Base-by-base conservation (phyloP, 305 asterid genomes). In the Rubia tinctorum region DNA sequence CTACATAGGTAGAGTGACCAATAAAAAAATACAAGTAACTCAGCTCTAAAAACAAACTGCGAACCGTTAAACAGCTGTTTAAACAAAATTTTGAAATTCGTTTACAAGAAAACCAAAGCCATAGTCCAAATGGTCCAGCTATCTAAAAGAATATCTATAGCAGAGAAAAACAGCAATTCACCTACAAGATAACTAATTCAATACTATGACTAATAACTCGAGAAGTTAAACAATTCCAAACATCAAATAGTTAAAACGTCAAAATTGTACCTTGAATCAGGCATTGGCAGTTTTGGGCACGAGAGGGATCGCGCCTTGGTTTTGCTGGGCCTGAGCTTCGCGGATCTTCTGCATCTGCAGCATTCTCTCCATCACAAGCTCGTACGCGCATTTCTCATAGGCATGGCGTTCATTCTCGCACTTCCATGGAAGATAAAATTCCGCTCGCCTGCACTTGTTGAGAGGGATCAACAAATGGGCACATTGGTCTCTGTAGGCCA, bases 311-410 rank as follows among this genome's bases (percentile, higher is more conserved):
- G 80, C 72, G 80, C 84, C 79, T 65, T 68, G 73, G n/a, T 67
- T 75, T 59, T 79, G 62, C 71, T 51, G 60, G 20, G 71, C 68
- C 34, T 78, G 75, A 69, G 78, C 78, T 65, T 80, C 95, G n/a
- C 97, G 96, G 88, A 94, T 88, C 95, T 90, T 91, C 91, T 89
- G 92, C 99, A 94, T 90, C 87, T 91, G 97, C 18, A 94, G 96
- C 98, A 91, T 91, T 74, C 98, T 87, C 72, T 91, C 97, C 97
- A 93, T 91, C 22, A 94, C 95, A 74, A 94, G 97, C 83, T 91
- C 99, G 88, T 94, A 94, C 66, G 76, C 97, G 74, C 99, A 94
- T 85, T 94, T 94, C 81, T 94, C 97, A 18, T 94, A 94, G 37
- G 86, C 9, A 77, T 94, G 97, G 79, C 97, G 96, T 79, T 91